These are phyloP conservation scores for Schizothecium vesticola DNA, from an alignment of 495 filamentous ascomycete genomes.

Conservation along the genomic window DNA sequence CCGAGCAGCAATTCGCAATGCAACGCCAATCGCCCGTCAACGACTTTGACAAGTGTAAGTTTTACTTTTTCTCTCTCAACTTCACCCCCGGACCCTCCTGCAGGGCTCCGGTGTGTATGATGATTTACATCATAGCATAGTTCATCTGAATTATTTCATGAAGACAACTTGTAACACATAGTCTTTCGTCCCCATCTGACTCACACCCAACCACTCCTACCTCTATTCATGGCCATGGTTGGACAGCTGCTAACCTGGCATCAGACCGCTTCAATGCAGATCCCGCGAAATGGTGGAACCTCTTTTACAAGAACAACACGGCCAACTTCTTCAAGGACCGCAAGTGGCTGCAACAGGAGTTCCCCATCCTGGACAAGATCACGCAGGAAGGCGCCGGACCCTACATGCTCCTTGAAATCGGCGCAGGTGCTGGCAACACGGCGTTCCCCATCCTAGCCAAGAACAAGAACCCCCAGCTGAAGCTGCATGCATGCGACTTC, in stretches of 20 bases:
- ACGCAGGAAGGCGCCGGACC: constrained; percentile 57
- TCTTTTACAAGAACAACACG: constrained; percentile 93
- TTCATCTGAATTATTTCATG: constrained; percentile 53
- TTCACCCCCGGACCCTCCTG: background rate
- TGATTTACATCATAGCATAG: constrained; percentile 56
- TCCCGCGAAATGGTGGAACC: constrained; percentile 93
- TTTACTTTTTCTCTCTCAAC: constrained; percentile 7
- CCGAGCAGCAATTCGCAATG: constrained; percentile 70
- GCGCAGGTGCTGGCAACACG: constrained; percentile 93
- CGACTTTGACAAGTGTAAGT: constrained; percentile 73
- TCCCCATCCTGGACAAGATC: constrained; percentile 71
- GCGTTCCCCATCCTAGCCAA: constrained; percentile 79
- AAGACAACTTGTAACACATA: constrained; percentile 48
- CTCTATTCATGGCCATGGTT: background rate
- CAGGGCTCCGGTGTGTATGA: constrained; percentile 34
- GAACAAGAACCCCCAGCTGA: constrained; percentile 75
- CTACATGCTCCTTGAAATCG: constrained; percentile 74
- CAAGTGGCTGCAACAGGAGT: constrained; percentile 94
- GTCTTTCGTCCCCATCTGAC: constrained; percentile 66
- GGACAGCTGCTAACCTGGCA: constrained; percentile 28
- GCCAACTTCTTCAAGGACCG: constrained; percentile 97
- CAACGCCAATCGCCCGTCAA: constrained; percentile 79
- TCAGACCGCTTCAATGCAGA: constrained; percentile 74
- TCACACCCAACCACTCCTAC: background rate
- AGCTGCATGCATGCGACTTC: constrained; percentile 88